These are phyloP conservation scores for Cordyceps militaris DNA, from an alignment of 2,329 filamentous ascomycete genomes.

Conservation along the genomic window DNA sequence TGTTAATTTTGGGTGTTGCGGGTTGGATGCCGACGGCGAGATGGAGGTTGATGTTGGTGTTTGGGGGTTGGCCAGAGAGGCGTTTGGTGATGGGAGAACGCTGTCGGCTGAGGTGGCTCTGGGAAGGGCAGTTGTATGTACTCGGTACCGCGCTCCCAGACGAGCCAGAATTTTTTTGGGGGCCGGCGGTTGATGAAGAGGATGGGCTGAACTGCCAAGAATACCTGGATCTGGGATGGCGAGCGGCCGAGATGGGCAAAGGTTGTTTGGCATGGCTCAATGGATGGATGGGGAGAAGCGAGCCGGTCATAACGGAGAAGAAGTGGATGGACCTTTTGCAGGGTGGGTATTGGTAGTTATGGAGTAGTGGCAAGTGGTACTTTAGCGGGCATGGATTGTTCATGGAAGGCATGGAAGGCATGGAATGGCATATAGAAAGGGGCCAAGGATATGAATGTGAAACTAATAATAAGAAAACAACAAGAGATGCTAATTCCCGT, in stretches of 20 bases:
- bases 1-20: not conserved
- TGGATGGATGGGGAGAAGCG: not conserved
- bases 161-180: not conserved
- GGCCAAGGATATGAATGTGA: too few relatives aligned
- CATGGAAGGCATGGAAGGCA: too few relatives aligned
- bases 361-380: not conserved
- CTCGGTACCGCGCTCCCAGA: not conserved
- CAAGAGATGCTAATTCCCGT: too few relatives aligned
- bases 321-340: slow-evolving; percentile 7
- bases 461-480: too few relatives aligned
- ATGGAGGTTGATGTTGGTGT: not conserved
- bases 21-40: not conserved
- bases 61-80: not conserved
- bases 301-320: not conserved
- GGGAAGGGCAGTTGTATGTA: not conserved
- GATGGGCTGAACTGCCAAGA: slow-evolving; percentile 2
- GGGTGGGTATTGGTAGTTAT: not conserved
- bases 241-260: slow-evolving; percentile 6
- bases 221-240: slow-evolving; percentile 9
- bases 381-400: not conserved
- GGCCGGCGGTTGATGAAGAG: slow-evolving; percentile 3
- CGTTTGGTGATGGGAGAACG: not conserved
- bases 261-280: not conserved
- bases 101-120: not conserved
- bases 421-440: too few relatives aligned